phyloP scores from a whole-genome alignment of 1,284 basidiomycete species.

The Tausonia pullulans region DNA sequence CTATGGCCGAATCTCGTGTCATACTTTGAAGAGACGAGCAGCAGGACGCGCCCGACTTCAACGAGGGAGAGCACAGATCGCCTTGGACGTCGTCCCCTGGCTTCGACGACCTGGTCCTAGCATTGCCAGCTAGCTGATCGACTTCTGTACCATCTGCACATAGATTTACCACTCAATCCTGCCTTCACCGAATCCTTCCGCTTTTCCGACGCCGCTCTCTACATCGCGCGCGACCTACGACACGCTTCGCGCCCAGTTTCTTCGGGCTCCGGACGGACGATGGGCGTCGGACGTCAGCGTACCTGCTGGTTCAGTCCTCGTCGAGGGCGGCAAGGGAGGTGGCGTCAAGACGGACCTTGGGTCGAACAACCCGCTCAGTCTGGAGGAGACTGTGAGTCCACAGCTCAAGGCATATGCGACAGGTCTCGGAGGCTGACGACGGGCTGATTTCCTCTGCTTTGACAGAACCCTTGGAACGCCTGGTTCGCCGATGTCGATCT shows the following conservation, averaged over 20 bases:
- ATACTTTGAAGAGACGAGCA: too few species aligned
- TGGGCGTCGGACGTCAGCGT: conserved; percentile 37
- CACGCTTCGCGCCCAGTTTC: conserved; percentile 31
- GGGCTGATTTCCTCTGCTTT: background rate
- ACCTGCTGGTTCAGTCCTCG: conserved; percentile 20
- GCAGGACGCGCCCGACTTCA: too few species aligned
- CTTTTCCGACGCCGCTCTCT: conserved; percentile 25
- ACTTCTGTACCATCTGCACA: background rate
- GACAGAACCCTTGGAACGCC: conserved; percentile 77
- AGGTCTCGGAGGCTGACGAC: background rate
- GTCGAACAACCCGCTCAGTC: conserved; percentile 59
- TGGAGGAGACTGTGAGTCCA: conserved; percentile 57
- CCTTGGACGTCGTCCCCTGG: background rate
- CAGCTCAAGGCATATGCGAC: background rate
- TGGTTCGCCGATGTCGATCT: conserved; percentile 83
- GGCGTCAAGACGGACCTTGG: background rate
- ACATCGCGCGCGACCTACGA: conserved; percentile 28
- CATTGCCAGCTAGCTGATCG: background rate
- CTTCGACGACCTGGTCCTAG: background rate
- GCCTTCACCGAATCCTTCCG: conserved; percentile 30
- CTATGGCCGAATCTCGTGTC: too few species aligned
- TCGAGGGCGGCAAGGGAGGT: background rate
- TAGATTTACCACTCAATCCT: conserved; percentile 34
- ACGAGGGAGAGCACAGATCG: background rate
- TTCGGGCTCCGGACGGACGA: conserved; percentile 38